Conservation (phyloP, 352 stramenopile genomes). For the Thalassiosira hispida region DNA sequence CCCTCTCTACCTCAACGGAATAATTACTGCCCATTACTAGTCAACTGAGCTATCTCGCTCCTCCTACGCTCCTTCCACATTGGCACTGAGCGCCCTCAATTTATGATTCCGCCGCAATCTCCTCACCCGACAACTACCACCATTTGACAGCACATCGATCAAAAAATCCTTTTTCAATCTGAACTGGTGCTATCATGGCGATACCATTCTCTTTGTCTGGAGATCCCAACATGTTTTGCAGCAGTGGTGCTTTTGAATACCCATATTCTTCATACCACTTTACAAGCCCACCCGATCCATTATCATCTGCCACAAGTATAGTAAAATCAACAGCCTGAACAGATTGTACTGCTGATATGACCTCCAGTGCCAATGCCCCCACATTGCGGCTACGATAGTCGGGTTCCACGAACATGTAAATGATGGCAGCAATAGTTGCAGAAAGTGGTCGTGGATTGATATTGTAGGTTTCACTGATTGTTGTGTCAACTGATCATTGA, state of each 20-base stretch:
- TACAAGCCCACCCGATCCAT: constrained; percentile 70
- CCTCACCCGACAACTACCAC: constrained; percentile 71
- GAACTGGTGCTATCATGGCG: constrained; percentile 78
- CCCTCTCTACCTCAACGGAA: too few species aligned
- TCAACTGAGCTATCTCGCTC: too few species aligned
- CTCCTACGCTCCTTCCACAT: too few species aligned
- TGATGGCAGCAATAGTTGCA: constrained; percentile 66
- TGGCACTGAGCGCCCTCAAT: too few species aligned
- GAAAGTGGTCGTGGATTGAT: constrained; percentile 37
- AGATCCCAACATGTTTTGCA: constrained; percentile 76
- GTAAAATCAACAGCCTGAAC: constrained; percentile 76
- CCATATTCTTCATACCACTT: constrained; percentile 75
- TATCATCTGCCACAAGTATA: constrained; percentile 77
- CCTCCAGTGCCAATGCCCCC: constrained; percentile 71
- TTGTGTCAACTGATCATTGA: constrained; percentile 60
- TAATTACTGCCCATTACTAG: too few species aligned
- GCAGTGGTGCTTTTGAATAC: constrained; percentile 66
- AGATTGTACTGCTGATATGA: constrained; percentile 75
- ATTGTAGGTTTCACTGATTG: constrained; percentile 69
- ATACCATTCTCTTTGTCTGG: constrained; percentile 66
- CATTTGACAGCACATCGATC: constrained; percentile 66
- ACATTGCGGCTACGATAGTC: constrained; percentile 63
- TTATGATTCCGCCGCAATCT: too few species aligned
- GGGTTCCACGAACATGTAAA: constrained; percentile 84
- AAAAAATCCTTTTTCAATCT: constrained; percentile 50